Conservation (phyloP, 768 basidiomycete genomes). For the Suillus sp. region DNA sequence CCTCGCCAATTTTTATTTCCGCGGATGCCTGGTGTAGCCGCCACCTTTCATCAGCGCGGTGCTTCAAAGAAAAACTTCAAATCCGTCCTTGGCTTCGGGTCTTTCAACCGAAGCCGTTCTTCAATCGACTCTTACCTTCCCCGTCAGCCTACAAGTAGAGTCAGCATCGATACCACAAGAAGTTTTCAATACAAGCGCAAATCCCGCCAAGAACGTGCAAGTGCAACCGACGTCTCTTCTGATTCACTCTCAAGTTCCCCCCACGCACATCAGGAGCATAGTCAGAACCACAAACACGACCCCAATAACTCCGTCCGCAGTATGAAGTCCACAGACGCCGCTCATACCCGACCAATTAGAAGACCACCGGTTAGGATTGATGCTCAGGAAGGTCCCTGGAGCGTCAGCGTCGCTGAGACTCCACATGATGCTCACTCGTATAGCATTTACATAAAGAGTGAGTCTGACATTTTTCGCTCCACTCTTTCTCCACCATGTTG, state of each 20-base stretch:
- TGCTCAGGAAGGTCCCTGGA: constrained; percentile 82
- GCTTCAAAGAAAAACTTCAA: constrained; percentile 49
- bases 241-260: constrained; percentile 32
- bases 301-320: constrained; percentile 33
- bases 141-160: constrained; percentile 37
- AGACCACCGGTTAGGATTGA: constrained; percentile 65
- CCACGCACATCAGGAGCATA: constrained; percentile 32
- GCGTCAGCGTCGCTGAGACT: constrained; percentile 84
- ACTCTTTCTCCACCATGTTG: constrained; percentile 24
- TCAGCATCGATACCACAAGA: constrained; percentile 47
- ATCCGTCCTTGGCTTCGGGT: constrained; percentile 48
- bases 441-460: constrained; percentile 90
- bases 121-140: constrained; percentile 31
- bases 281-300: constrained; percentile 16
- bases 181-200: constrained; percentile 39
- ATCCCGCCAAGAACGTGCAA: constrained; percentile 38
- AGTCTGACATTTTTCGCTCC: constrained; percentile 36
- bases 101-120: constrained; percentile 37
- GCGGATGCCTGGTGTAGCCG: constrained; percentile 48
- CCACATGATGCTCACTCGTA: constrained; percentile 70
- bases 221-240: constrained; percentile 40
- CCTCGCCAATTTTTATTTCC: constrained; percentile 16
- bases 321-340: constrained; percentile 47
- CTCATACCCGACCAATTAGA: constrained; percentile 42
- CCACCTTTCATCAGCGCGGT: constrained; percentile 36